A percentile compares a stretch with the other conserved stretches of the same genome.
Conservation (phyloP, 495 filamentous ascomycete species). For the Penicillium odoratum region DNA sequence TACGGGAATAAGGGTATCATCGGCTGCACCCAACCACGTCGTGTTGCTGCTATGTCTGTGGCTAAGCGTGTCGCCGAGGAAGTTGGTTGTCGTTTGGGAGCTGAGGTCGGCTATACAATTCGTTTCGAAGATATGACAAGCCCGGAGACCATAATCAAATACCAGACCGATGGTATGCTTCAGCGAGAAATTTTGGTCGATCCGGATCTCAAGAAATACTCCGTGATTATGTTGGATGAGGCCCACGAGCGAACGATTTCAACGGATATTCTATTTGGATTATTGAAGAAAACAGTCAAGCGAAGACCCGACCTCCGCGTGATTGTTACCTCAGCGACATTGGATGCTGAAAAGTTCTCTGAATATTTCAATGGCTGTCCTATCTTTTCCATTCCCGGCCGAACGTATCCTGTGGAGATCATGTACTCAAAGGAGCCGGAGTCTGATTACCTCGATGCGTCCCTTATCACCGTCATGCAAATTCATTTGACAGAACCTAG, state of each 20-base stretch:
- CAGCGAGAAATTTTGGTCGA: constrained; percentile 92
- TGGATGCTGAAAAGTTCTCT: constrained; percentile 97
- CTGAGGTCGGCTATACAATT: constrained; percentile 96
- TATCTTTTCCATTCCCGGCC: constrained; percentile 93
- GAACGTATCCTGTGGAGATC: constrained; percentile 93
- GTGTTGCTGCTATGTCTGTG: constrained; percentile 96
- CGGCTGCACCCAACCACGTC: constrained; percentile 94
- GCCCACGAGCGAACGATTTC: constrained; percentile 97
- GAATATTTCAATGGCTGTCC: constrained; percentile 92
- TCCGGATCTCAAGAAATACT: constrained; percentile 82
- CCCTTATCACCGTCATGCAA: constrained; percentile 94
- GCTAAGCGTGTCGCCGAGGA: constrained; percentile 97
- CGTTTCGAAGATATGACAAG: constrained; percentile 95
- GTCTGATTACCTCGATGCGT: constrained; percentile 94
- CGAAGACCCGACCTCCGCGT: constrained; percentile 83
- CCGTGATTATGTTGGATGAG: constrained; percentile 97
- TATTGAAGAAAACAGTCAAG: constrained; percentile 93
- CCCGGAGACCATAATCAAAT: constrained; percentile 92
- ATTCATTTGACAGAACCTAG: constrained; percentile 89
- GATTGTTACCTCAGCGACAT: constrained; percentile 93
- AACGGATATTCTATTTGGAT: constrained; percentile 91
- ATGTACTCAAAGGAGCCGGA: constrained; percentile 94
- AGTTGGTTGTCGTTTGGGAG: constrained; percentile 85
- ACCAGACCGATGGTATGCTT: constrained; percentile 99
- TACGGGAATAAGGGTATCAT: constrained; percentile 90